These are phyloP conservation scores for Saccharomyces pastorianus DNA, from an alignment of 1,139 yeast genomes.

Conservation along the genomic window DNA sequence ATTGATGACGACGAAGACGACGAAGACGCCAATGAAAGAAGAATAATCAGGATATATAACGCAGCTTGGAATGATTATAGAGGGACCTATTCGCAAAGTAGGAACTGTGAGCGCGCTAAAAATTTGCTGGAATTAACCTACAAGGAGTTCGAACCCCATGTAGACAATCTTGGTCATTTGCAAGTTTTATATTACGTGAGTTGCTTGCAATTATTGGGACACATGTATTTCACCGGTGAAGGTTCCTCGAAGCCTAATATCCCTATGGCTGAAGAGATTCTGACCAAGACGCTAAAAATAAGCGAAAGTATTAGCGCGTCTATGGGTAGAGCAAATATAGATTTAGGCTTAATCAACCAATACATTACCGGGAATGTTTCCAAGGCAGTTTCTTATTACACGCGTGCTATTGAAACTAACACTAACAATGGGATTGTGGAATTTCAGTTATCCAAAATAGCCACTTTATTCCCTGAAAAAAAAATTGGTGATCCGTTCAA, in stretches of 20 bases:
- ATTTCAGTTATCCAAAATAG: conserved; percentile 35
- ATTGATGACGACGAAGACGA: conserved; percentile 37
- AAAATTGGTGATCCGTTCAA: conserved; percentile 18
- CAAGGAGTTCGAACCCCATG: conserved; percentile 19
- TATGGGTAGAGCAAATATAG: conserved; percentile 32
- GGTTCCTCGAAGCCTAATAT: conserved; percentile 44
- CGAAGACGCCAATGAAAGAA: conserved; percentile 40
- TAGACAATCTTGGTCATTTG: conserved; percentile 18
- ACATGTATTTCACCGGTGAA: conserved; percentile 65
- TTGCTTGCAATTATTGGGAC: conserved; percentile 51
- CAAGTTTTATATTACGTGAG: conserved; percentile 31
- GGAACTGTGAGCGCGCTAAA: conserved; percentile 41
- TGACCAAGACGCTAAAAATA: conserved; percentile 35
- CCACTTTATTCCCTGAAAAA: conserved; percentile 13
- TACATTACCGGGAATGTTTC: conserved; percentile 37
- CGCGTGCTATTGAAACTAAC: conserved; percentile 31
- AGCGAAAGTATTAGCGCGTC: conserved; percentile 36
- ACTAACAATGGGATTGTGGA: conserved; percentile 21
- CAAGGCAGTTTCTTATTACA: conserved; percentile 40
- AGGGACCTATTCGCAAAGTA: conserved; percentile 45
- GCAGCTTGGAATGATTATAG: conserved; percentile 41
- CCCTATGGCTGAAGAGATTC: conserved; percentile 41
- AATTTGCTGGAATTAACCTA: conserved; percentile 23
- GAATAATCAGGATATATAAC: conserved; percentile 38
- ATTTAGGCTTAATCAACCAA: conserved; percentile 52